A percentile compares a stretch with the other conserved stretches of the same genome.
These are phyloP conservation scores for Thraustotheca clavata DNA, from an alignment of 352 stramenopile genomes.

Conservation along the genomic window DNA sequence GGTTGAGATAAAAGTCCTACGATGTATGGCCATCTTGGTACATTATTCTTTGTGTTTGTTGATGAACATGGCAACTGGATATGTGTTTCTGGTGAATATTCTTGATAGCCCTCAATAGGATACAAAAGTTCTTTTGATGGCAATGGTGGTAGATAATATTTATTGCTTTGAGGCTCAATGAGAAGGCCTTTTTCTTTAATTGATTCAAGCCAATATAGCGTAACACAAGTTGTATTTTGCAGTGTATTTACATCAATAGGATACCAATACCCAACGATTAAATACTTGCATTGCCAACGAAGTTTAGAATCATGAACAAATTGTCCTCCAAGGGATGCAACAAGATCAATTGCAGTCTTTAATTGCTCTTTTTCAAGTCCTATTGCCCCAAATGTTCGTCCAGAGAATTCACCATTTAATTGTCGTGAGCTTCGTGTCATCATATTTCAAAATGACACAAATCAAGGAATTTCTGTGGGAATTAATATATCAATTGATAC, in stretches of 20 bases:
- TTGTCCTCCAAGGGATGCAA: neutral
- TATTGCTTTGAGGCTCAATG: neutral
- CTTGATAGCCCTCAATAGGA: slow-evolving; percentile 11
- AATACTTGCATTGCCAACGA: neutral
- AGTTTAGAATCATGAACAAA: neutral
- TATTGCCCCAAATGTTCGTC: no score
- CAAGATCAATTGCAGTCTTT: no score
- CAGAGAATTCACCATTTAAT: no score
- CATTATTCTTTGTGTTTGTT: slow-evolving; percentile 24
- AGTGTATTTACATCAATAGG: neutral
- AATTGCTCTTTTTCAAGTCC: no score
- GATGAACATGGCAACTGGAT: slow-evolving; percentile 42
- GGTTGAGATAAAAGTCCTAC: slow-evolving; percentile 36
- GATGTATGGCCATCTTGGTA: slow-evolving; percentile 70
- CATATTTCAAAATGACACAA: no score
- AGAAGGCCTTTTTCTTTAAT: neutral
- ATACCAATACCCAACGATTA: slow-evolving; percentile 8
- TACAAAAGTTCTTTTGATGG: neutral
- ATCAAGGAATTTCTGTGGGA: no score
- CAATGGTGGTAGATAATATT: neutral
- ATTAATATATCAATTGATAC: no score
- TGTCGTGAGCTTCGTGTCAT: no score
- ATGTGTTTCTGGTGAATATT: slow-evolving; percentile 7
- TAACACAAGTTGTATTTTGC: neutral
- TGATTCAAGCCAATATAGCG: slow-evolving; percentile 16